Percentiles rank a stretch among this genome's conserved stretches.
Conservation (phyloP, 1,284 basidiomycete genomes). For the Tremellales sp. region DNA sequence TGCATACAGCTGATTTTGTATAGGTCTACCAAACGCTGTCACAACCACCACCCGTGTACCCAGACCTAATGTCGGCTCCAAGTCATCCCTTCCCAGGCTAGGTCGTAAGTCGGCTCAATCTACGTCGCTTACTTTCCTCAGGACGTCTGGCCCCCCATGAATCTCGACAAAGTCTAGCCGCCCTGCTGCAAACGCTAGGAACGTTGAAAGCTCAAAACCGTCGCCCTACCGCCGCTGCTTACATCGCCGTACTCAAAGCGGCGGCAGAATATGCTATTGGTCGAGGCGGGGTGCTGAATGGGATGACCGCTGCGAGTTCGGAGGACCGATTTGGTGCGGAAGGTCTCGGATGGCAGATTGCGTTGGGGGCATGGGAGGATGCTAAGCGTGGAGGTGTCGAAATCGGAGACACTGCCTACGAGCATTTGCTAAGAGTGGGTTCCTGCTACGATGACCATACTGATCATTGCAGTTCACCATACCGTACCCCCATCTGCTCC, state of each 20-base stretch:
- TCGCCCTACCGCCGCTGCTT: constrained; percentile 30
- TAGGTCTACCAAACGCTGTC: too few relatives aligned
- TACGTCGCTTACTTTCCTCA: constrained; percentile 1
- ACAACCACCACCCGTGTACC: too few relatives aligned
- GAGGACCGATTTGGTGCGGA: constrained; percentile 3
- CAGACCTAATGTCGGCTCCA: too few relatives aligned
- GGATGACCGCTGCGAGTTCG: too few relatives aligned
- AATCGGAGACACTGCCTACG: constrained; percentile 27
- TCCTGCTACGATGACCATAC: constrained; percentile 3
- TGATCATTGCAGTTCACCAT: constrained; percentile 15
- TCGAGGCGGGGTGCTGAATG: neutral
- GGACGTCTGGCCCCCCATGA: constrained; percentile 5
- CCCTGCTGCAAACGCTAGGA: constrained; percentile 23
- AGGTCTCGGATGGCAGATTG: constrained; percentile 34
- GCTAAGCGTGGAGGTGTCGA: constrained; percentile 33
- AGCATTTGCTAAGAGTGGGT: constrained; percentile 33
- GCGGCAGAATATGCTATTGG: constrained; percentile 26
- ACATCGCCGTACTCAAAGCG: constrained; percentile 28
- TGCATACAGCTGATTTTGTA: too few relatives aligned
- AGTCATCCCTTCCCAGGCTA: neutral
- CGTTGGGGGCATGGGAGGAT: constrained; percentile 32
- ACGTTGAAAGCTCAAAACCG: constrained; percentile 17
- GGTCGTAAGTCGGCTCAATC: neutral
- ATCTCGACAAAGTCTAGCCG: constrained; percentile 12
- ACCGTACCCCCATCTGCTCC: constrained; percentile 30